Evolutionary conservation across 2,329 filamentous ascomycete species (phyloP).

Genomic region (Bipolaris bicolor): DNA sequence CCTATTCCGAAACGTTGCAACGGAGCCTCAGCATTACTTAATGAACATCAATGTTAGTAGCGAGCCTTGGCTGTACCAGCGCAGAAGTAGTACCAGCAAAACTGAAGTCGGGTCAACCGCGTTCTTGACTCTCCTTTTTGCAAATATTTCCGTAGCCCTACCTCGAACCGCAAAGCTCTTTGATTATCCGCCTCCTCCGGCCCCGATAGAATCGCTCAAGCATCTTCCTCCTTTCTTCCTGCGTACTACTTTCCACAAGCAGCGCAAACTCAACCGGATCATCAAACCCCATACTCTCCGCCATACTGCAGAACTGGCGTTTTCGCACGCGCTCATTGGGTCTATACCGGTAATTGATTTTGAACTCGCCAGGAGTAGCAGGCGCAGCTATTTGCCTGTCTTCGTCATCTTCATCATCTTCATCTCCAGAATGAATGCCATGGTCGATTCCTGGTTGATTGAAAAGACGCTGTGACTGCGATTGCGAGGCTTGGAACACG

Average conservation of each 20-base stretch:
- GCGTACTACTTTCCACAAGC: slow-evolving; percentile 88
- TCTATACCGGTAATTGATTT: slow-evolving; percentile 66
- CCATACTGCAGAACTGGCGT: slow-evolving; percentile 92
- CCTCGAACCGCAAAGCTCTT: slow-evolving; percentile 3
- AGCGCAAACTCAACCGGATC: slow-evolving; percentile 85
- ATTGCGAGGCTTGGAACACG: slow-evolving; percentile 63
- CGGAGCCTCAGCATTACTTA: neutral
- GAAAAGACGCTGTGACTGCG: slow-evolving; percentile 21
- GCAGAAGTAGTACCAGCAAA: neutral
- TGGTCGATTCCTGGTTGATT: slow-evolving; percentile 27
- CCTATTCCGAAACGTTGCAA: neutral
- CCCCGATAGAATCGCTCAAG: slow-evolving; percentile 80
- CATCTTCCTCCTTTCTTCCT: slow-evolving; percentile 77
- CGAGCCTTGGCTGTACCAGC: neutral
- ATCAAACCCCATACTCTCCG: slow-evolving; percentile 75
- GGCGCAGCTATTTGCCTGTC: slow-evolving; percentile 22
- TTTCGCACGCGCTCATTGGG: slow-evolving; percentile 76
- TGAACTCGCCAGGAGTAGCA: slow-evolving; percentile 44
- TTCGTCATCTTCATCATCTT: slow-evolving; percentile 32
- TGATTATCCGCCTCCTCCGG: slow-evolving; percentile 59
- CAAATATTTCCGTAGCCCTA: neutral
- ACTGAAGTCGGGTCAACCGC: no score
- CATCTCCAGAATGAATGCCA: slow-evolving; percentile 18
- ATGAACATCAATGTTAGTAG: neutral
- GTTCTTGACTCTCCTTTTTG: neutral